phyloP scores from a whole-genome alignment of 768 basidiomycete genomes.

The Auriscalpium vulgare region DNA sequence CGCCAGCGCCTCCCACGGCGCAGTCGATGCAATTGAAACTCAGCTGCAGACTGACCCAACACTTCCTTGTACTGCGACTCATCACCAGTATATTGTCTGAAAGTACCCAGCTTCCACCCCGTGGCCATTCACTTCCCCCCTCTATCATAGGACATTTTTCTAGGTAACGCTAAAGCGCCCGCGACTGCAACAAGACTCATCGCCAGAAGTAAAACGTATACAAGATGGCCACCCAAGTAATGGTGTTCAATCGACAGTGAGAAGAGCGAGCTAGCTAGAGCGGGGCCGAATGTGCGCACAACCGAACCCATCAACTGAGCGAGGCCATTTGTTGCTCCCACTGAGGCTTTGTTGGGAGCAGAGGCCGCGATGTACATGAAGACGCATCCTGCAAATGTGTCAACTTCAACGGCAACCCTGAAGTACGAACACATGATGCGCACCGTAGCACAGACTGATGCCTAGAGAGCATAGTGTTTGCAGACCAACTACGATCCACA shows the following conservation, averaged over 20 bases:
- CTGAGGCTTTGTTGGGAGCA: slow-evolving; percentile 19
- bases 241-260: slow-evolving; percentile 36
- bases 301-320: slow-evolving; percentile 42
- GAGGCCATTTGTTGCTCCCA: slow-evolving; percentile 45
- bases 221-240: slow-evolving; percentile 35
- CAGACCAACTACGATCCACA: slow-evolving; percentile 33
- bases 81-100: no score
- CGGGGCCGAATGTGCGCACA: slow-evolving; percentile 43
- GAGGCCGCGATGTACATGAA: slow-evolving; percentile 24
- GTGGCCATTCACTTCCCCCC: no score
- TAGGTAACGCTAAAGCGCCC: not conserved
- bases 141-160: no score
- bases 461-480: not conserved
- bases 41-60: no score
- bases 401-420: not conserved
- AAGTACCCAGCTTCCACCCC: no score
- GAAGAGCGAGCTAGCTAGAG: slow-evolving; percentile 44
- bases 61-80: no score
- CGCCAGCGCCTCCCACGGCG: no score
- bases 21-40: no score
- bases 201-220: slow-evolving; percentile 15
- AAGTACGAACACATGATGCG: slow-evolving; percentile 15
- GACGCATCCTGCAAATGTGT: slow-evolving; percentile 11
- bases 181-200: not conserved
- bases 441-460: slow-evolving; percentile 24